A percentile compares a stretch with the other conserved stretches of the same genome.
Conservation (phyloP, 371 early-diverging fungal species). For the Actinomortierella ambigua region DNA sequence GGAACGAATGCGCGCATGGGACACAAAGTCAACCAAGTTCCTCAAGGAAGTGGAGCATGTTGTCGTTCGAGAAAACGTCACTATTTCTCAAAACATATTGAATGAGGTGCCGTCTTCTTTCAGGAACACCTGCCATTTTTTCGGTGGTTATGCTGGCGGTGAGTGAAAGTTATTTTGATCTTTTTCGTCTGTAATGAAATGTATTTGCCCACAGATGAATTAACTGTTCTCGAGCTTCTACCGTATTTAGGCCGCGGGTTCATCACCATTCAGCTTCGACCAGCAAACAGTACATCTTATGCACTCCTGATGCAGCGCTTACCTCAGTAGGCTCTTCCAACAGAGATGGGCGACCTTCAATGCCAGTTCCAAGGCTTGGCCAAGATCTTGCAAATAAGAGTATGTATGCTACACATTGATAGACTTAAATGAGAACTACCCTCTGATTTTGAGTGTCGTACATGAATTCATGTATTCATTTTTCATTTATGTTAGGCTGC, state of each 20-base stretch:
- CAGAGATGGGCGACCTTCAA: background rate
- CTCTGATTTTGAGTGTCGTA: too few species aligned
- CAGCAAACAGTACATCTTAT: slow-evolving; percentile 9
- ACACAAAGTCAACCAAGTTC: slow-evolving; percentile 18
- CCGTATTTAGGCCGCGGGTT: slow-evolving; percentile 10
- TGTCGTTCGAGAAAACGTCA: slow-evolving; percentile 15
- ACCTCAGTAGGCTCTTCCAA: slow-evolving; percentile 1
- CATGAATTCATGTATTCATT: too few species aligned
- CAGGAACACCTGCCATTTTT: slow-evolving; percentile 3
- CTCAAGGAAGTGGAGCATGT: slow-evolving; percentile 9
- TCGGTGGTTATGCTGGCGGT: slow-evolving; percentile 21
- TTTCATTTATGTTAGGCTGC: too few species aligned
- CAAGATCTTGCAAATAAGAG: slow-evolving; percentile 11
- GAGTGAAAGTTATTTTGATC: slow-evolving; percentile 4
- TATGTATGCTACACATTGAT: too few species aligned
- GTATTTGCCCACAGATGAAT: background rate
- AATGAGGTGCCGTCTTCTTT: slow-evolving; percentile 2
- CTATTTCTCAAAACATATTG: slow-evolving; percentile 13
- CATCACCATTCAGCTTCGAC: slow-evolving; percentile 11
- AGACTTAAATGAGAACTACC: too few species aligned
- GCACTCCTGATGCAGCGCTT: slow-evolving; percentile 4
- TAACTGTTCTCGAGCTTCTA: background rate
- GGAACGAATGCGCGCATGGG: slow-evolving; percentile 19
- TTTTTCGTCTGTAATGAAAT: too few species aligned
- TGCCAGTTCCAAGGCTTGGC: slow-evolving; percentile 6